phyloP scores from a whole-genome alignment of 305 asterid species.

The Solanum aculeatissimum region DNA sequence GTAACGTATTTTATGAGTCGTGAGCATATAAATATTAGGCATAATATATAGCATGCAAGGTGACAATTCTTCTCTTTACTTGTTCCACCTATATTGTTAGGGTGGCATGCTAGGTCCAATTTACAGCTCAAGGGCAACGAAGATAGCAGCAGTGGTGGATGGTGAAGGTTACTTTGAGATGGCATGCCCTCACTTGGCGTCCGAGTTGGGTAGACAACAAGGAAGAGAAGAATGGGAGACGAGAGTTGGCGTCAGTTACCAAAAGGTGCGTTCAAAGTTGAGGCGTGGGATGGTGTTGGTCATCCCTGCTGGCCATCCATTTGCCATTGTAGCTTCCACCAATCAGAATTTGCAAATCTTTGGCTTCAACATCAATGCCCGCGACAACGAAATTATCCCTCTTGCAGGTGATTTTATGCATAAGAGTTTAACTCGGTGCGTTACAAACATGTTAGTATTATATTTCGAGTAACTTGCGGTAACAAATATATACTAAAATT shows the following conservation, averaged over 20 bases:
- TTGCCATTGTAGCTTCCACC: constrained; percentile 35
- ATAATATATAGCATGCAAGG: background rate
- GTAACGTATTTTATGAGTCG: background rate
- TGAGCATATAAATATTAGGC: background rate
- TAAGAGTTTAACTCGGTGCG: background rate
- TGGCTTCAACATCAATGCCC: constrained; percentile 37
- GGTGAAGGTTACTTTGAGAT: constrained; percentile 67
- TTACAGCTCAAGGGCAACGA: constrained; percentile 45
- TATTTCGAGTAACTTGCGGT: background rate
- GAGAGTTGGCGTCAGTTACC: constrained; percentile 16
- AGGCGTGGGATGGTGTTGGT: constrained; percentile 36
- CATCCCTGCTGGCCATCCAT: constrained; percentile 66
- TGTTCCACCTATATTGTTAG: background rate
- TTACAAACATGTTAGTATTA: background rate
- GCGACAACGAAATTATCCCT: constrained; percentile 19
- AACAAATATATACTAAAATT: too few species aligned
- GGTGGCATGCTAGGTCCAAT: constrained; percentile 53
- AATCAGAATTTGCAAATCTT: constrained; percentile 37
- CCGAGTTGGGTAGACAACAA: background rate
- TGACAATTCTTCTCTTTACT: background rate
- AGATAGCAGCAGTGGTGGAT: constrained; percentile 17
- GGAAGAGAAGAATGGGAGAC: background rate
- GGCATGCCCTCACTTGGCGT: constrained; percentile 57
- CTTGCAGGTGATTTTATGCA: constrained; percentile 33
- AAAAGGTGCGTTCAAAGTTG: constrained; percentile 29